Evolutionary conservation across 257 asterid species (phyloP), one percentile per base, ranked within the genome.

Genomic region (Fraxinus cuspidata): DNA sequence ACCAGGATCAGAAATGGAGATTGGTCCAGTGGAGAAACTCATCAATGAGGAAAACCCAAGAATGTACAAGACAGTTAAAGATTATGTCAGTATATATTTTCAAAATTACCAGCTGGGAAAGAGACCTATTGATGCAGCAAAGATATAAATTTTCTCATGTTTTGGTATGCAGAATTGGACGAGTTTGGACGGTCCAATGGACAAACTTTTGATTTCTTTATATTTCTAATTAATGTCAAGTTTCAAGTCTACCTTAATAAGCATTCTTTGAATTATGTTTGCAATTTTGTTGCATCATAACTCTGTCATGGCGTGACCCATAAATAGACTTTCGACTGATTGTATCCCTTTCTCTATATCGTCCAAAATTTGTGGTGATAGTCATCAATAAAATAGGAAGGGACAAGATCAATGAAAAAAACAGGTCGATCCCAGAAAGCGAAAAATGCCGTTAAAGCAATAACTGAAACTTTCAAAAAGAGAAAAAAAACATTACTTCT

Each of bases 1-100:
- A 27, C 93, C 90, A 0, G 92, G 85, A 80, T 58, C 81, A 15
- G 85, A 73, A 70, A 81, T 42, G 68, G 96, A 82, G 82, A 82
- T 92, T 16, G 91, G 83, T 74, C 96, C 97, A 15, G 56, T 83
- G 31, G 90, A 87, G 25, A 85, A 81, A 58, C 81, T 89, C 27
- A 82, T 89, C 3, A 84, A 76, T 80, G 89, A 84, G 9, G 77
- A 74, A 19, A 86, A 72, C 79, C 89, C 93, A 13, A 84, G 85
- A 76, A 21, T 63, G 32, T 63, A 63, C 68, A 63, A 63, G 68
- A 63, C 31, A 21, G 19, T 63, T 27, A 63, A 63, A 37, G 67
- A 89, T 74, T 87, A 78, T 64, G 44, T 67, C 2, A 74, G 77
- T 19, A 76, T 16, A 53, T 83, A 78, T 74, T 90, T 82, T 71